These are phyloP conservation scores for Ophiocordyceps unilateralis DNA, from an alignment of 2,329 filamentous ascomycete species.

Conservation along the genomic window DNA sequence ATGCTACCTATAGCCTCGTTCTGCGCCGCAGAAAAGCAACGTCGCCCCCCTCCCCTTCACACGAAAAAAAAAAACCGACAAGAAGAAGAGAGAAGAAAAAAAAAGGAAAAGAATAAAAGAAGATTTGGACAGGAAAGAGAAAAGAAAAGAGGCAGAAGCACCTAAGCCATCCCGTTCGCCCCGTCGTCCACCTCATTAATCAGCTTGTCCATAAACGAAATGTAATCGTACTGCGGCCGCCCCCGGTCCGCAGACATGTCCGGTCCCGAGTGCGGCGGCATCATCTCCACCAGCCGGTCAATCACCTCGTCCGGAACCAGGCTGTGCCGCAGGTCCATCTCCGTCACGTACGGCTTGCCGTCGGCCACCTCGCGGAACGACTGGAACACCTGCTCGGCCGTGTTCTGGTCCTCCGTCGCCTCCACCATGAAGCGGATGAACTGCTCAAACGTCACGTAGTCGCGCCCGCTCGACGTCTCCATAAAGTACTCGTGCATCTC, in stretches of 20 bases:
- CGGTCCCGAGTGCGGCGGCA: conserved; percentile 70
- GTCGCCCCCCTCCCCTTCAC: too few relatives aligned
- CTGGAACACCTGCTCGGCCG: conserved; percentile 95
- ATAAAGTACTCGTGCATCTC: conserved; percentile 96
- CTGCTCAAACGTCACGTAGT: conserved; percentile 88
- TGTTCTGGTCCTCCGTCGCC: conserved; percentile 97
- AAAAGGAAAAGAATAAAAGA: too few relatives aligned
- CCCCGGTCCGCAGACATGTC: conserved; percentile 76
- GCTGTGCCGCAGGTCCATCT: conserved; percentile 88
- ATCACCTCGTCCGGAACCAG: conserved; percentile 95
- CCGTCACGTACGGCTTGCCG: conserved; percentile 96
- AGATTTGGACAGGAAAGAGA: too few relatives aligned
- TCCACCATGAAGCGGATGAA: conserved; percentile 99
- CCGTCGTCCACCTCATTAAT: conserved; percentile 27
- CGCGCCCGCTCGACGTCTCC: conserved; percentile 63
- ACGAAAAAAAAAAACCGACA: background rate
- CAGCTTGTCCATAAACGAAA: conserved; percentile 88
- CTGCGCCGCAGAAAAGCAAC: too few relatives aligned
- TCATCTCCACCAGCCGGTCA: conserved; percentile 73
- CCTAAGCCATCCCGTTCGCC: background rate
- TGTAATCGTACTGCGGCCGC: conserved; percentile 84
- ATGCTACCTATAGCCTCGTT: too few relatives aligned
- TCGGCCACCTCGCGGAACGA: conserved; percentile 95
- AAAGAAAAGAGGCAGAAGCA: background rate
- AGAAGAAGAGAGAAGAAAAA: background rate